A percentile compares a stretch with the other conserved stretches of the same genome.
These are phyloP conservation scores for Suillus spraguei DNA, from an alignment of 768 basidiomycete genomes.

Conservation along the genomic window DNA sequence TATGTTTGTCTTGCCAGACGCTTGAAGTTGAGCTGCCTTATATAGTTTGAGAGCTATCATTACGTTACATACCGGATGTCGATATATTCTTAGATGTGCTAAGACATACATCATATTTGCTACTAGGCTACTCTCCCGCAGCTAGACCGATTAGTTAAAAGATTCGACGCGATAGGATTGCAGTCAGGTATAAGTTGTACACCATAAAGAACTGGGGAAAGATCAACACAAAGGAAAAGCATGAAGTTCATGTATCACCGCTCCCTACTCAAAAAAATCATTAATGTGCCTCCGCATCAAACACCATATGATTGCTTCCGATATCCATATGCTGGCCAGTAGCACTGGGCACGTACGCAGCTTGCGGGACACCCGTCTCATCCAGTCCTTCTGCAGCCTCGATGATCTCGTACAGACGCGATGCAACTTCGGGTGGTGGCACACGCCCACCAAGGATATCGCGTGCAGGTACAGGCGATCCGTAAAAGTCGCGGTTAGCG, in stretches of 20 bases:
- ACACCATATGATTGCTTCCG: constrained; percentile 58
- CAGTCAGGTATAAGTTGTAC: constrained; percentile 6
- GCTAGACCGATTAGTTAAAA: neutral
- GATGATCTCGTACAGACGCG: constrained; percentile 91
- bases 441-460: constrained; percentile 94
- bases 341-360: constrained; percentile 75
- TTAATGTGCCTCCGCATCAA: constrained; percentile 66
- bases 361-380: constrained; percentile 76
- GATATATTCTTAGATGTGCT: neutral
- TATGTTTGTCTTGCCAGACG: constrained; percentile 48
- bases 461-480: constrained; percentile 82
- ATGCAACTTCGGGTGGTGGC: constrained; percentile 96
- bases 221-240: neutral
- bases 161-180: neutral
- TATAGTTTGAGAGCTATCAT: neutral
- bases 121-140: neutral
- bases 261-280: neutral
- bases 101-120: neutral
- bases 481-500: constrained; percentile 96
- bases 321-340: constrained; percentile 59
- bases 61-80: neutral
- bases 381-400: constrained; percentile 95
- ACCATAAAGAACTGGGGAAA: neutral
- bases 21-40: neutral
- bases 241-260: neutral